Evolutionary conservation across 2,329 filamentous ascomycete species (phyloP).

Genomic region (Didymella sp.): DNA sequence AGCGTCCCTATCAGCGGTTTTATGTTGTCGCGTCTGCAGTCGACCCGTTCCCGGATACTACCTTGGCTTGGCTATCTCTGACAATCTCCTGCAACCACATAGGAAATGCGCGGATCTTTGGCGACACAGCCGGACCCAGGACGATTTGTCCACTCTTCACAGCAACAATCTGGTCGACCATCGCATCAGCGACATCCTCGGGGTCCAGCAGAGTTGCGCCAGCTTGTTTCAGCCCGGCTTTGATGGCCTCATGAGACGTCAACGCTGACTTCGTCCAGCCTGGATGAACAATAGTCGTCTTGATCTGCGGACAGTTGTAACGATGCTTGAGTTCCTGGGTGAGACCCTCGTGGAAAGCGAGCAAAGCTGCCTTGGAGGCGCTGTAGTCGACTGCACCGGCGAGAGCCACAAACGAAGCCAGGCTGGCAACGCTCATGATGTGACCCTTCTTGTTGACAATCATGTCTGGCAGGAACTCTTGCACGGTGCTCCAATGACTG

Average conservation of each 20-base stretch:
- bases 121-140: slow-evolving; percentile 39
- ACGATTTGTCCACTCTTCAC: slow-evolving; percentile 53
- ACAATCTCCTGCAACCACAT: slow-evolving; percentile 46
- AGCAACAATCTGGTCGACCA: slow-evolving; percentile 54
- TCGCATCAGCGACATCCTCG: slow-evolving; percentile 51
- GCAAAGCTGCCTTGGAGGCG: slow-evolving; percentile 44
- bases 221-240: slow-evolving; percentile 40
- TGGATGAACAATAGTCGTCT: slow-evolving; percentile 54
- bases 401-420: slow-evolving; percentile 44
- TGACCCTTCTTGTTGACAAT: slow-evolving; percentile 47
- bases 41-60: slow-evolving; percentile 38
- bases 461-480: slow-evolving; percentile 50
- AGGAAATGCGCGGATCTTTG: slow-evolving; percentile 40
- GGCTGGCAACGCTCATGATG: slow-evolving; percentile 46
- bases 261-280: slow-evolving; percentile 53
- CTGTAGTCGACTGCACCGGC: slow-evolving; percentile 46
- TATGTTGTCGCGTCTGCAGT: slow-evolving; percentile 22
- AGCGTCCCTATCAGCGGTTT: background rate
- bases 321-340: slow-evolving; percentile 52
- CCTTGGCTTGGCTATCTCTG: slow-evolving; percentile 39
- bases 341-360: slow-evolving; percentile 47
- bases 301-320: slow-evolving; percentile 53
- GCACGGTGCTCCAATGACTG: slow-evolving; percentile 48
- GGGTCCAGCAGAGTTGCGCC: slow-evolving; percentile 49
- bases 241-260: slow-evolving; percentile 35